Evolutionary conservation across 345 rosid species (phyloP).

Genomic region (Citrus cavaleriei): DNA sequence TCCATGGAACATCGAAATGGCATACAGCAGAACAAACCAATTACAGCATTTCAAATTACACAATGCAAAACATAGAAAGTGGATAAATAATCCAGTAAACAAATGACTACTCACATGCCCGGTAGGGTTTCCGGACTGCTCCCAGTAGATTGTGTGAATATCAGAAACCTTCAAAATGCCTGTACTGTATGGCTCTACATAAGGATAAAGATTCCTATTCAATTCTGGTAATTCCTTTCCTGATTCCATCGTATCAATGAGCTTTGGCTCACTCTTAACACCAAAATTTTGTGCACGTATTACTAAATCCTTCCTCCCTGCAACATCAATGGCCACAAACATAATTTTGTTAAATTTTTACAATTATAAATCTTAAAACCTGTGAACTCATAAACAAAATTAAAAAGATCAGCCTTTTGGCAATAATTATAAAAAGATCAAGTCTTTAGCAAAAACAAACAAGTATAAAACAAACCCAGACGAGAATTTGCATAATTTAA

Average conservation of each 20-base stretch:
- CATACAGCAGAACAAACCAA: background rate
- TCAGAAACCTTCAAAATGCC: conserved; percentile 83
- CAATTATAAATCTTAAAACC: background rate
- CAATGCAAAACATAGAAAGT: background rate
- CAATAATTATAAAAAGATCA: background rate
- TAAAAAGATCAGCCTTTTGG: background rate
- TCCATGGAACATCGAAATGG: background rate
- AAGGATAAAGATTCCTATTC: conserved; percentile 51
- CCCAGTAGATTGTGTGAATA: conserved; percentile 72
- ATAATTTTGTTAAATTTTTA: background rate
- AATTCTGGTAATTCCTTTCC: conserved; percentile 29
- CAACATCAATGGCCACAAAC: background rate
- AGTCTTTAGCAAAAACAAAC: background rate
- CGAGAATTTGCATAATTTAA: background rate
- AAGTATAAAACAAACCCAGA: conserved; percentile 4
- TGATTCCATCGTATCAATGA: conserved; percentile 40
- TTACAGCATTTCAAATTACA: background rate
- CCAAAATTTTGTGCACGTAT: conserved; percentile 23
- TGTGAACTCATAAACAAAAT: background rate
- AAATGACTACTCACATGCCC: conserved; percentile 59
- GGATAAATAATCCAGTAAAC: background rate
- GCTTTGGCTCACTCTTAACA: conserved; percentile 27
- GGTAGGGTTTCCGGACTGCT: conserved; percentile 87
- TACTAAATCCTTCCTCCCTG: conserved; percentile 31
- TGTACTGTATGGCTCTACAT: conserved; percentile 60